Evolutionary conservation across 2,329 filamentous ascomycete species (phyloP).

Genomic region (Setomelanomma holmii): DNA sequence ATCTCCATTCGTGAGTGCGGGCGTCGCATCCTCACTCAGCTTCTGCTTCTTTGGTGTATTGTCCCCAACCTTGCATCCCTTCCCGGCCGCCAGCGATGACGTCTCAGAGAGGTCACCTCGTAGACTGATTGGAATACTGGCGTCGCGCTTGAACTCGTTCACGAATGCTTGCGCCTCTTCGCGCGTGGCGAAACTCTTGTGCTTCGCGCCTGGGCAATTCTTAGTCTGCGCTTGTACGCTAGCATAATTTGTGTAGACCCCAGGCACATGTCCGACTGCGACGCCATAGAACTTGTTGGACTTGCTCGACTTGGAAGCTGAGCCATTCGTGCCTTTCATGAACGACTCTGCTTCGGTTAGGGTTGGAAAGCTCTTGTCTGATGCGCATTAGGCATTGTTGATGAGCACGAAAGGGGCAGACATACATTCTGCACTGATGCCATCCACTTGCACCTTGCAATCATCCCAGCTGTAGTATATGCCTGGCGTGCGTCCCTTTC

Average conservation of each 20-base stretch:
- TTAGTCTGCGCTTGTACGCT: slow-evolving; percentile 75
- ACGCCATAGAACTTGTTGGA: slow-evolving; percentile 66
- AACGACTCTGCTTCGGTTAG: slow-evolving; percentile 81
- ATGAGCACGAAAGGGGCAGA: slow-evolving; percentile 1
- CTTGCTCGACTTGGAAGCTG: slow-evolving; percentile 49
- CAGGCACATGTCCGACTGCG: slow-evolving; percentile 63
- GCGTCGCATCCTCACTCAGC: slow-evolving; percentile 31
- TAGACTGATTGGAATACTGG: slow-evolving; percentile 31
- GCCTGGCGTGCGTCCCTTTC: slow-evolving; percentile 65
- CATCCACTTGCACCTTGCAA: slow-evolving; percentile 67
- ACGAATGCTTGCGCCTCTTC: slow-evolving; percentile 83
- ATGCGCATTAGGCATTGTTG: slow-evolving; percentile 6
- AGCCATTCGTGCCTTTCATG: slow-evolving; percentile 64
- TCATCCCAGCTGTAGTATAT: slow-evolving; percentile 70
- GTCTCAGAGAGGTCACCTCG: slow-evolving; percentile 37
- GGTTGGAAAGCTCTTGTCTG: slow-evolving; percentile 81
- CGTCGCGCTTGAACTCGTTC: slow-evolving; percentile 35
- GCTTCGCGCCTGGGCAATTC: slow-evolving; percentile 71
- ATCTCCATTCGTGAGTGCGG: slow-evolving; percentile 17
- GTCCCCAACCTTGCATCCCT: slow-evolving; percentile 18
- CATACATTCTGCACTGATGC: slow-evolving; percentile 57
- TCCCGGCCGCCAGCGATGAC: slow-evolving; percentile 26
- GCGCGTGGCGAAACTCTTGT: slow-evolving; percentile 55
- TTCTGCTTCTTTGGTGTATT: slow-evolving; percentile 49
- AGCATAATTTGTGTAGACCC: slow-evolving; percentile 71